Base-by-base conservation (phyloP, 2,329 filamentous ascomycete genomes). In the Apiospora sp. region DNA sequence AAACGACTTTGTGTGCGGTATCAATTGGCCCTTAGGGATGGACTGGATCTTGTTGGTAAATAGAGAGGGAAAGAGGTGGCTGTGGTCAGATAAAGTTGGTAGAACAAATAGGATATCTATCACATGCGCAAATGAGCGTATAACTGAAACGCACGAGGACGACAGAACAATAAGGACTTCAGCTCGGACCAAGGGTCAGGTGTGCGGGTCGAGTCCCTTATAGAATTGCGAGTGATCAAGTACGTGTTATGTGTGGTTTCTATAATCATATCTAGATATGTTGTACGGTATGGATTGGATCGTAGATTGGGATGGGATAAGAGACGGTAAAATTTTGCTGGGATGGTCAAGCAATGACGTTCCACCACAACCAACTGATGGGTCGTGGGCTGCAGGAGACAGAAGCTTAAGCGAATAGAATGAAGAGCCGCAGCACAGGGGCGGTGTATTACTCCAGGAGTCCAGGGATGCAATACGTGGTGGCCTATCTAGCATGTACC, bases 261-360 rank as follows among this genome's bases (percentile, higher is more conserved):
- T 37, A 37, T 12, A 41, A 41, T 41, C 19, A n/a, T 34, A 61
- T 64, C 30, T 64, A 37, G 22, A 24, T 2, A 64, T 41, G 34
- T 13, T 61, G 10, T 37, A 22, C 30, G 51, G 51, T 12, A 61
- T 3, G 54, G 16, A 37, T 61, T 22, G 30, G 51, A 58, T 58
- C 51, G 27, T 19, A 34, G 27, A 34, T 58, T 58, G 54, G 14
- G n/a, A 27, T 51, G 24, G 54, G 54, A 61, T n/a, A 37, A 14
- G 58, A 16, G 5, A 24, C 6, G 22, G 41, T n/a, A 14, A 41
- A 64, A 41, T 64, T 41, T 37, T 64, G 34, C 58, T 41, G 58
- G 58, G 58, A 64, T 64, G 58, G 58, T 64, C 58, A n/a, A n/a
- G 58, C 58, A 64, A 64, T 64, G 58, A 64, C 58, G 58, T 64